A percentile compares a stretch with the other conserved stretches of the same genome.
phyloP scores from a whole-genome alignment of 495 filamentous ascomycete species.

The Neurospora sp. region DNA sequence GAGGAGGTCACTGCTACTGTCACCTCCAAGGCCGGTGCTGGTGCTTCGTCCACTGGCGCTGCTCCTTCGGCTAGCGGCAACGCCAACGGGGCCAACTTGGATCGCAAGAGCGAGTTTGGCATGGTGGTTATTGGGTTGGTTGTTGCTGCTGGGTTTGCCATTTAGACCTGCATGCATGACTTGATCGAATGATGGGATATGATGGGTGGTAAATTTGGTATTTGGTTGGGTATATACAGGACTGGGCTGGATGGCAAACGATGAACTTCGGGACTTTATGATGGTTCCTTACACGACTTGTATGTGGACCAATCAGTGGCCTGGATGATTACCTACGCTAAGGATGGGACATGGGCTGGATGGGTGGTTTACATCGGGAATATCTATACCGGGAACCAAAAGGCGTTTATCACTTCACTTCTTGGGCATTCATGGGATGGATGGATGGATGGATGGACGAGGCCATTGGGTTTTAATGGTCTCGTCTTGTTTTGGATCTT shows the following conservation, averaged over 20 bases:
- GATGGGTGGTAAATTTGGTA: background rate
- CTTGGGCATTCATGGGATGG: background rate
- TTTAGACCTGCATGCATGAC: slow-evolving; percentile 15
- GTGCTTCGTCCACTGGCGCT: background rate
- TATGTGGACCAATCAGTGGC: too few species aligned
- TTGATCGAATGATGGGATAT: background rate
- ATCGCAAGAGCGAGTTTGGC: slow-evolving; percentile 6
- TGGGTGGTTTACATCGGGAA: background rate
- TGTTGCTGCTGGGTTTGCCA: slow-evolving; percentile 22
- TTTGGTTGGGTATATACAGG: background rate
- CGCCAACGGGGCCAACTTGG: background rate
- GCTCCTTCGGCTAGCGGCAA: background rate
- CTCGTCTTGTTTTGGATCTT: background rate
- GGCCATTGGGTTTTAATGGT: background rate
- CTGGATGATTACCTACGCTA: too few species aligned
- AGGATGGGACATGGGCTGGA: background rate
- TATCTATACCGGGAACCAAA: background rate
- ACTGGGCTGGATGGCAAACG: too few species aligned
- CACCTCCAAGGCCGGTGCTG: background rate
- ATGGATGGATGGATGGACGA: background rate
- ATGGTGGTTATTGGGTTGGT: slow-evolving; percentile 16
- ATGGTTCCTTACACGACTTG: too few species aligned
- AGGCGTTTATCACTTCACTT: background rate
- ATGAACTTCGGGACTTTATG: too few species aligned
- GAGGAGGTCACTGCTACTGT: background rate